A percentile compares a stretch with the other conserved stretches of the same genome.
Conservation (phyloP, 805 yeast genomes). For the Metschnikowia koreensis region DNA sequence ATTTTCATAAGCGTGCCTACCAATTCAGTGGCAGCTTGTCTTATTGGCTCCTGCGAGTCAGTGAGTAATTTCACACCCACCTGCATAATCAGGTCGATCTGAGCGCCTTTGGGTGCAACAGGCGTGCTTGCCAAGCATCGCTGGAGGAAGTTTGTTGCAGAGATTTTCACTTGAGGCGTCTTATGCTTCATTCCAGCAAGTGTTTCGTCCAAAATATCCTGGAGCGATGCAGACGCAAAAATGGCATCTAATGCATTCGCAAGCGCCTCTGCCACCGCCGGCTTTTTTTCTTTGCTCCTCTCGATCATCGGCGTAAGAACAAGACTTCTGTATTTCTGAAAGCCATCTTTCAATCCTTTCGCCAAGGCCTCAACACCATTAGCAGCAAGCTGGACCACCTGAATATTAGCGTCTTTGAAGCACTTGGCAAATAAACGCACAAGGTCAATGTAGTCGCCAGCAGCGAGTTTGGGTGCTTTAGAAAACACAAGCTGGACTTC, state of each 20-base stretch:
- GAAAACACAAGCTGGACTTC: conserved; percentile 49
- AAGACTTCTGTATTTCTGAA: conserved; percentile 50
- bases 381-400: conserved; percentile 79
- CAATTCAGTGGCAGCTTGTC: conserved; percentile 73
- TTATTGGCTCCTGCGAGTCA: conserved; percentile 82
- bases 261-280: conserved; percentile 71
- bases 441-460: conserved; percentile 66
- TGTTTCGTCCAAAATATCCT: conserved; percentile 59
- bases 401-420: conserved; percentile 84
- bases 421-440: conserved; percentile 64
- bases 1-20: conserved; percentile 82
- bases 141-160: conserved; percentile 61
- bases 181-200: conserved; percentile 65
- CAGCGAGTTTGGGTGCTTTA: conserved; percentile 53
- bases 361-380: conserved; percentile 60
- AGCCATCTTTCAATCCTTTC: conserved; percentile 59
- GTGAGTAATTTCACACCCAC: conserved; percentile 60
- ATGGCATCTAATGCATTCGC: conserved; percentile 62
- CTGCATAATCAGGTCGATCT: conserved; percentile 57
- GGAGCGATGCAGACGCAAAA: conserved; percentile 48
- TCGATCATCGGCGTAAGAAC: conserved; percentile 68
- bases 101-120: conserved; percentile 48
- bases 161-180: conserved; percentile 78
- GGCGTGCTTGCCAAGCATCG: conserved; percentile 57
- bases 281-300: conserved; percentile 85